Base-by-base conservation (phyloP, 768 basidiomycete genomes). In the Podaxis sp. region DNA sequence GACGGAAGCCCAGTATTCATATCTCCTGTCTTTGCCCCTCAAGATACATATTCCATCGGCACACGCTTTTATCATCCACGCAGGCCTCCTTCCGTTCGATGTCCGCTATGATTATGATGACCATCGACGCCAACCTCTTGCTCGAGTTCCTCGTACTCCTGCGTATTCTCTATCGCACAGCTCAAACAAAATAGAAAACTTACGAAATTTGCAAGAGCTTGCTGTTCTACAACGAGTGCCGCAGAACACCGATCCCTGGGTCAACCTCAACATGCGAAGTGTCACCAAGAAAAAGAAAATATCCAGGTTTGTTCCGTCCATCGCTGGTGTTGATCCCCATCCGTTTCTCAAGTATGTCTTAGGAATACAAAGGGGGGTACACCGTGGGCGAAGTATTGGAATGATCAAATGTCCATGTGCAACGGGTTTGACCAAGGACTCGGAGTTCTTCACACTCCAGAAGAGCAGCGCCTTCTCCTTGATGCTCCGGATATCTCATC, bases 321-420 rank as follows among this genome's bases (percentile, higher is more conserved):
- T 40, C 25, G 13, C 38, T 29, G 33, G 15, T 19, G 13, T 12
- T 55, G 4, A 33, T 8, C 36, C 43, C 75, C 74, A 37, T 52
- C 19, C 33, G 9, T 6, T 25, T n/a, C 17, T 36, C 9, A 40
- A 59, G 5, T 60, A n/a, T 38, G 17, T 25, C 3, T 19, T 27
- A 65, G 64, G 43, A 15, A 49, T 43, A 40, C 72, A 1, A 75
- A 77, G 19, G 69, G 79, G 46, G 93, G 93, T 1, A 85, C 68
- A 11, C 85, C 91, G 0, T 96, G 94, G 93, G 76, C 88, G 4
- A 80, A 88, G 7, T 62, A 88, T 1, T 98, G 93, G 93, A 87
- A 86, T 64, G 73, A 75, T 17, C 79, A 88, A 47, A 89, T 92
- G 80, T 69, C 72, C 12, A 74, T 70, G 11, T 93, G 91, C 67